These are phyloP conservation scores for Penicillium sp. DNA, from an alignment of 2,329 filamentous ascomycete genomes.

Conservation along the genomic window DNA sequence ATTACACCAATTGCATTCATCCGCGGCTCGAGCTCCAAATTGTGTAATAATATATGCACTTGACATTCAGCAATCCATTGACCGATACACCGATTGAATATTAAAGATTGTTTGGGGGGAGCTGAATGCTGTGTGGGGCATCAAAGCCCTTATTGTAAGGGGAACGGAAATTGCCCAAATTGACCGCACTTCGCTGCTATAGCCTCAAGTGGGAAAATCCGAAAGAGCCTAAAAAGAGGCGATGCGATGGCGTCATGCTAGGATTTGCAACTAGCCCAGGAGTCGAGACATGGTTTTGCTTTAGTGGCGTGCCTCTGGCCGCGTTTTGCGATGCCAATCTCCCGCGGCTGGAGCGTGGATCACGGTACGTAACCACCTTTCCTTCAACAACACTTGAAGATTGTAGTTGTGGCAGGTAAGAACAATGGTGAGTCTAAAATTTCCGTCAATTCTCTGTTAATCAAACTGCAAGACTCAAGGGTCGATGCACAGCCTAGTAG, in stretches of 20 bases:
- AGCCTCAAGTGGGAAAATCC: background rate
- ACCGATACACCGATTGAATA: background rate
- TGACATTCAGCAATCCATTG: background rate
- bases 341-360: constrained; percentile 20
- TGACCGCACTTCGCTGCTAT: background rate
- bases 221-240: background rate
- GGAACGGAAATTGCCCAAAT: background rate
- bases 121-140: background rate
- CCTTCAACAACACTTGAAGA: background rate
- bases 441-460: constrained; percentile 7
- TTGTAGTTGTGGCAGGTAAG: background rate
- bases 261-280: constrained; percentile 31
- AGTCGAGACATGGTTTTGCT: constrained; percentile 28
- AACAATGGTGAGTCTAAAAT: background rate
- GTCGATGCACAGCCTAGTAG: background rate
- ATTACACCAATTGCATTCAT: background rate
- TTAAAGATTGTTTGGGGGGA: background rate
- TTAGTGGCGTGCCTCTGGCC: constrained; percentile 29
- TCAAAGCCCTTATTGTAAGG: background rate
- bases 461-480: background rate
- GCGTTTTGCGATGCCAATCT: constrained; percentile 32
- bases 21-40: background rate
- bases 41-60: constrained; percentile 1
- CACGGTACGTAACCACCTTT: background rate
- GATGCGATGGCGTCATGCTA: constrained; percentile 26